Base-by-base conservation (phyloP, 177 flowering plant species). In the Vitis hybrid region DNA sequence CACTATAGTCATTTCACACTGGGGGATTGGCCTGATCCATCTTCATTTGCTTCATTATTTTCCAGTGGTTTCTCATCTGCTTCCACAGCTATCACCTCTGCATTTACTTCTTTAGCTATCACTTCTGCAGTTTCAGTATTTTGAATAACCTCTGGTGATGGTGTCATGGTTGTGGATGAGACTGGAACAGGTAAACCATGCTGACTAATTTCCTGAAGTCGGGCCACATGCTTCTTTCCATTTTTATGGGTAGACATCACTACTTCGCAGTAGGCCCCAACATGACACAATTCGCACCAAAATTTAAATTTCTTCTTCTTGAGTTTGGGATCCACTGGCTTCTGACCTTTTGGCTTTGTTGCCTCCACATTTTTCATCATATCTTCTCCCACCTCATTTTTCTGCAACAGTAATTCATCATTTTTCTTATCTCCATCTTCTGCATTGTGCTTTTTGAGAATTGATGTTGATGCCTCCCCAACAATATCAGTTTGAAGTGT, bases 191-290 rank as follows among this genome's bases (percentile, higher is more conserved):
- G 20, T 8, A 11, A 67, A 59, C 10, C 73, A 14, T 26, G 50
- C 69, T 45, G 55, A 62, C 55, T 49, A 56, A 64, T 65, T 50
- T 74, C 20, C 60, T 57, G 56, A 52, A 77, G 34, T 57, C 16
- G 61, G 45, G 61, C 55, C 49, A 12, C 1, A 71, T 89, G 94
- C 70, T 80, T 86, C 76, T 81, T 87, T 50, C 94, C 94, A 34
- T 2, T 73, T 26, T 53, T 34, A 68, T 87, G 94, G 15, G 55
- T 16, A 3, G 67, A 67, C 82, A 86, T 71, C 56, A 80, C 82
- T 7, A 19, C 52, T 61, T 51, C 45, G 34, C 78, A 62, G 51
- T 67, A 50, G n/a, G 87, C 72, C 48, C 89, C 87, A 39, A 80
- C 68, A 2, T 64, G 51, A 70, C 92, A 88, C 66, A 69, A 51